Evolutionary conservation across 345 rosid species (phyloP).

Genomic region (Salix koriyanagi): DNA sequence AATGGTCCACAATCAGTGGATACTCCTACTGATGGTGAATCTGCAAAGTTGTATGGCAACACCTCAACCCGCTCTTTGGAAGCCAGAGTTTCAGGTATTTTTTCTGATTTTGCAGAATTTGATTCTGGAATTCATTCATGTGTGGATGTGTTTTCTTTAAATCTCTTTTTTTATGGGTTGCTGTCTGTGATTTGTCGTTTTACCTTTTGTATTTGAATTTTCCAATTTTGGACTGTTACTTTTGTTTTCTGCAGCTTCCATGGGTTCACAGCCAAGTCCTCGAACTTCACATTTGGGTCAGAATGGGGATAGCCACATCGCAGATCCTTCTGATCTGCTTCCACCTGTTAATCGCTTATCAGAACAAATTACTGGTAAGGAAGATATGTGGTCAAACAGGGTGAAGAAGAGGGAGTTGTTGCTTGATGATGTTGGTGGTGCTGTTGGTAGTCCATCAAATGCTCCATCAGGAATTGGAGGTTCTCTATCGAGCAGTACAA

Average conservation of each 20-base stretch:
- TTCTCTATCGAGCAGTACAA: slow-evolving; percentile 67
- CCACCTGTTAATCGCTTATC: slow-evolving; percentile 40
- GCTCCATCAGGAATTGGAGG: slow-evolving; percentile 46
- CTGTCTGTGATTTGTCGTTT: neutral
- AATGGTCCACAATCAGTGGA: slow-evolving; percentile 34
- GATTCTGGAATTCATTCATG: neutral
- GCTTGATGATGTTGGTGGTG: slow-evolving; percentile 77
- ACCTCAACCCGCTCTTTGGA: slow-evolving; percentile 28
- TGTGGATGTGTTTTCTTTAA: neutral
- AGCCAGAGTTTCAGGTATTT: slow-evolving; percentile 40
- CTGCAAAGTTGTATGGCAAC: slow-evolving; percentile 27
- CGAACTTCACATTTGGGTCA: slow-evolving; percentile 37
- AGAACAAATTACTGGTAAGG: slow-evolving; percentile 47
- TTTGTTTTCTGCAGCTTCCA: slow-evolving; percentile 54
- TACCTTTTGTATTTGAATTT: neutral
- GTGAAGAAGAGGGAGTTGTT: slow-evolving; percentile 82
- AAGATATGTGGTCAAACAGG: slow-evolving; percentile 69
- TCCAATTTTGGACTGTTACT: slow-evolving; percentile 11
- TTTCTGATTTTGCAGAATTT: slow-evolving; percentile 11
- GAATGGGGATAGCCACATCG: slow-evolving; percentile 41
- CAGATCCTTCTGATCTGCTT: slow-evolving; percentile 46
- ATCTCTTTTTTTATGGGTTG: neutral
- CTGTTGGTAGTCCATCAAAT: slow-evolving; percentile 34
- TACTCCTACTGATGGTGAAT: slow-evolving; percentile 47
- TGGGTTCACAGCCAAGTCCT: slow-evolving; percentile 52